phyloP scores from a whole-genome alignment of 2,329 filamentous ascomycete genomes.

The Pseudonectria foliicola region DNA sequence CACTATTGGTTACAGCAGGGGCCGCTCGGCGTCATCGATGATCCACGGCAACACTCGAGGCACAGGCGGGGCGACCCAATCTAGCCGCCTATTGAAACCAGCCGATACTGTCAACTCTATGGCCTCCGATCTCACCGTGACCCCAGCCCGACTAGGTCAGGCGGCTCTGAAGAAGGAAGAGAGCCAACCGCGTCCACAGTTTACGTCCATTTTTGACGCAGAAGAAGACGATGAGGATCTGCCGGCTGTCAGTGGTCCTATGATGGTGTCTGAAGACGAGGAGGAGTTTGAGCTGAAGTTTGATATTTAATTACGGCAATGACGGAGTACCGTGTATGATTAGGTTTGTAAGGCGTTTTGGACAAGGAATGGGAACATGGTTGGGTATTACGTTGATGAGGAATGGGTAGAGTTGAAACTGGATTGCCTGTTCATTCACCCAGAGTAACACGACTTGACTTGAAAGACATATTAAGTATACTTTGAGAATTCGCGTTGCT shows the following conservation, averaged over 20 bases:
- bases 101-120: conserved; percentile 7
- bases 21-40: conserved; percentile 50
- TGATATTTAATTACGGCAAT: conserved; percentile 17
- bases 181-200: conserved; percentile 37
- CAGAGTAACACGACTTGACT: too few species aligned
- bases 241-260: conserved; percentile 18
- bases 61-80: conserved; percentile 6
- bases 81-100: conserved; percentile 12
- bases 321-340: conserved; percentile 8
- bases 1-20: conserved; percentile 80
- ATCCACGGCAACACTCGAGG: conserved; percentile 26
- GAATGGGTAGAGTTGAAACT: too few species aligned
- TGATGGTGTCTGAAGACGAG: conserved; percentile 35
- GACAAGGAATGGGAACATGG: neutral
- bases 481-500: too few species aligned
- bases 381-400: too few species aligned
- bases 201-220: conserved; percentile 53
- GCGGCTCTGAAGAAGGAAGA: conserved; percentile 16
- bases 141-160: conserved; percentile 32
- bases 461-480: too few species aligned
- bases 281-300: conserved; percentile 51
- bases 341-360: conserved; percentile 14
- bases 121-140: conserved; percentile 36
- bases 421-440: too few species aligned
- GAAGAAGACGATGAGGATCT: conserved; percentile 31